A percentile compares a stretch with the other conserved stretches of the same genome.
Evolutionary conservation across 331 rosid genomes (phyloP).

Genomic region (Acacia concinna): DNA sequence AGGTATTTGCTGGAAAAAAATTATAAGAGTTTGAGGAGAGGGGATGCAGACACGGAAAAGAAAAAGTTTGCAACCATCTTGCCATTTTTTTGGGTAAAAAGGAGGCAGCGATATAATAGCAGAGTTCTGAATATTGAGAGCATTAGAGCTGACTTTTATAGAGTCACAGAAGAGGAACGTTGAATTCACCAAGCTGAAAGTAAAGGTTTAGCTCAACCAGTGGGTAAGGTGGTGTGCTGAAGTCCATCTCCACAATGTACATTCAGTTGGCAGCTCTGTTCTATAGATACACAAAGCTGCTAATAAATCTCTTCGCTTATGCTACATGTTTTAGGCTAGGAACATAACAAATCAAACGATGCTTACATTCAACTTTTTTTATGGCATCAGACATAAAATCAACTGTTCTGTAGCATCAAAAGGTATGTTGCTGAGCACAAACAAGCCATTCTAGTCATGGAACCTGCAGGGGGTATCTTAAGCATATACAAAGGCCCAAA

Average conservation of each 20-base stretch:
- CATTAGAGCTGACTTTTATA: neutral
- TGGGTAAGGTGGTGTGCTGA: neutral
- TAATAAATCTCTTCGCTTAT: neutral
- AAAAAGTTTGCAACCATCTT: neutral
- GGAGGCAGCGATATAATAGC: neutral
- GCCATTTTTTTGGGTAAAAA: neutral
- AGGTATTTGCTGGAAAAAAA: neutral
- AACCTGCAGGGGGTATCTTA: neutral
- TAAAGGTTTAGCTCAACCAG: neutral
- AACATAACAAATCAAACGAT: neutral
- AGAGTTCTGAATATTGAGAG: neutral
- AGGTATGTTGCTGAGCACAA: neutral
- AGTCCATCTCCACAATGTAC: neutral
- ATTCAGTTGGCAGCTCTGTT: constrained; percentile 8
- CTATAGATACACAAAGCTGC: neutral
- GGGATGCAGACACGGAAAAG: neutral
- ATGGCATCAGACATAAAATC: neutral
- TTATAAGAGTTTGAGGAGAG: neutral
- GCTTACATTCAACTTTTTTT: neutral
- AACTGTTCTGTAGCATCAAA: neutral
- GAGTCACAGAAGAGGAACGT: neutral
- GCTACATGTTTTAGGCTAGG: constrained; percentile 8
- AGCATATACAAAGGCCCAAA: constrained; percentile 2
- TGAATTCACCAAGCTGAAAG: neutral
- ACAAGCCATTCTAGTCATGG: neutral